Conservation (phyloP, 768 basidiomycete species). For the Lactifluus subvellereus region DNA sequence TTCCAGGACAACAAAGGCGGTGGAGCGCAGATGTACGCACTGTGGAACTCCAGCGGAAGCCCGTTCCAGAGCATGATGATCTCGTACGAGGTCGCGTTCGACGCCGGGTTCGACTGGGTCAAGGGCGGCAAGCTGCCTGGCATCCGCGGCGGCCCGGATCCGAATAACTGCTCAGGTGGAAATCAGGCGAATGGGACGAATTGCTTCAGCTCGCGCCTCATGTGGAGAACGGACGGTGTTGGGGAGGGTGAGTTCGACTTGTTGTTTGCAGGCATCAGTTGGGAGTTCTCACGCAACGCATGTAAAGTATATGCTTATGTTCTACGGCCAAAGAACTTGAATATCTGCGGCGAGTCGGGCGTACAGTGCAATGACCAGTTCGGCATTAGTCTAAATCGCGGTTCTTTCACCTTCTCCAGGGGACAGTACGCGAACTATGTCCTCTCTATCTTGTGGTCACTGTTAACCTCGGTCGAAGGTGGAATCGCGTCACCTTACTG, state of each 20-base stretch:
- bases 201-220: constrained; percentile 69
- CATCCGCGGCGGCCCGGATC: constrained; percentile 58
- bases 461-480: constrained; percentile 35
- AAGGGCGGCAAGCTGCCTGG: constrained; percentile 78
- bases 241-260: constrained; percentile 56
- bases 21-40: constrained; percentile 60
- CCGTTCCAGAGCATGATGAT: constrained; percentile 63
- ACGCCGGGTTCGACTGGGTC: constrained; percentile 59
- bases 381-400: constrained; percentile 69
- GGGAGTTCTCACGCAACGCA: constrained; percentile 6
- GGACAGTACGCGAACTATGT: constrained; percentile 49
- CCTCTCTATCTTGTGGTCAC: background rate
- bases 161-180: constrained; percentile 66
- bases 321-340: constrained; percentile 44
- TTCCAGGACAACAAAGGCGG: constrained; percentile 50
- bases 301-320: constrained; percentile 74
- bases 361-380: constrained; percentile 69
- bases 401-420: constrained; percentile 53
- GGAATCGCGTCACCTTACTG: constrained; percentile 67
- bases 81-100: constrained; percentile 72
- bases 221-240: constrained; percentile 62
- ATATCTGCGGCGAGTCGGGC: constrained; percentile 47
- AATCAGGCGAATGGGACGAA: constrained; percentile 53
- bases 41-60: constrained; percentile 60
- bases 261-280: background rate